phyloP scores from a whole-genome alignment of 345 rosid species.

The Aquilaria malaccensis region DNA sequence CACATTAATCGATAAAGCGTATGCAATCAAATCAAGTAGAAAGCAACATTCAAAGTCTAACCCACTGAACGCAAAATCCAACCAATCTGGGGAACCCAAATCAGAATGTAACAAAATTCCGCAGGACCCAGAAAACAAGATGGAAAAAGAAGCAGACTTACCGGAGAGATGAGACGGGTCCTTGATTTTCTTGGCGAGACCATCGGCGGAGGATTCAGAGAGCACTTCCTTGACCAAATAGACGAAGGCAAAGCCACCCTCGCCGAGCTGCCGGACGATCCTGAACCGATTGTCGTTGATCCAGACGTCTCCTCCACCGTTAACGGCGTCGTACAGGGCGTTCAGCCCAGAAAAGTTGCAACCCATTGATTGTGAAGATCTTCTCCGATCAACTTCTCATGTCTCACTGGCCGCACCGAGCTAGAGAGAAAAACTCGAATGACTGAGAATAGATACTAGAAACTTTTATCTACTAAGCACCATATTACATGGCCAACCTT shows the following conservation, averaged over 20 bases:
- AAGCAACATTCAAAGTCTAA: no score
- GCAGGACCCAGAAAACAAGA: constrained; percentile 1
- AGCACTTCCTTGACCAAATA: constrained; percentile 66
- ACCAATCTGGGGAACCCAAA: no score
- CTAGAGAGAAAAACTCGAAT: no score
- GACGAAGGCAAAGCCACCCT: constrained; percentile 85
- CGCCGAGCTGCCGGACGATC: constrained; percentile 85
- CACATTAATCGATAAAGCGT: no score
- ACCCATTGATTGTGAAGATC: constrained; percentile 39
- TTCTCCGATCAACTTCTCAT: constrained; percentile 27
- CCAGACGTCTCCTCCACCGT: constrained; percentile 87
- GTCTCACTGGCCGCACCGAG: no score
- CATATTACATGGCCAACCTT: no score
- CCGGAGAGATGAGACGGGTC: constrained; percentile 80
- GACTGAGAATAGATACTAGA: no score
- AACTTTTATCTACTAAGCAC: no score
- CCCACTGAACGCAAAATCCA: no score
- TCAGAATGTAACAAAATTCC: not conserved
- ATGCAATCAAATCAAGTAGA: no score
- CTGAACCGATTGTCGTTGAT: constrained; percentile 85
- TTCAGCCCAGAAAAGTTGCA: constrained; percentile 86
- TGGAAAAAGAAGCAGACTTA: constrained; percentile 9
- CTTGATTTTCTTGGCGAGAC: constrained; percentile 73
- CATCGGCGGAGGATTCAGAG: constrained; percentile 42
- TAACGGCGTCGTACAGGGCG: constrained; percentile 74